Base-by-base conservation (phyloP, 164 flowering plant genomes). In the Tinospora cordifolia region DNA sequence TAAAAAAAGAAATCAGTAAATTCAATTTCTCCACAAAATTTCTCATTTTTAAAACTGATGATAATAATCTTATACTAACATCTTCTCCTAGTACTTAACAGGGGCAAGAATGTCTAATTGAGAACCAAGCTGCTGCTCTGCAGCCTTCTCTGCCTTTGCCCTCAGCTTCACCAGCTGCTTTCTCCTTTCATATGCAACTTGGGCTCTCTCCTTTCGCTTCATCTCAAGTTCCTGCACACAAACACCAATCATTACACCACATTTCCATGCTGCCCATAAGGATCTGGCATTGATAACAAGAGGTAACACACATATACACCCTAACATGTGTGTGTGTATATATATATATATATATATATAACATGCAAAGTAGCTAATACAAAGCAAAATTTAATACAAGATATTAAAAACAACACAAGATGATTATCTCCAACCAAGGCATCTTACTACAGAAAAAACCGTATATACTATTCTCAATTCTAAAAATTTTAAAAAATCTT, bases 131-230 rank as follows among this genome's bases (percentile, higher is more conserved):
- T 69, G 26, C 47, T 57, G 47, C 63, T 69, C 71, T 19, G 66
- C 66, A 12, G 49, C 25, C 69, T 71, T 71, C 69, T 71, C 74
- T 22, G 74, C 74, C 62, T 51, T 64, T 14, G 57, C 17, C 59
- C 74, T 71, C 68, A 71, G 67, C 63, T 71, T 71, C n/a, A 44
- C 66, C 40, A 71, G 39, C 46, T 71, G 74, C 74, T 71, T 71
- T 63, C 26, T 65, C 49, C 63, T 65, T 22, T 71, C 74, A 39
- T 71, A 71, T 4, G 49, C 63, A 22, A 65, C 63, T 24, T 64
- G 36, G 24, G 74, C 62, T 47, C 74, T 64, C 14, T 65, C 68
- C 62, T 71, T 71, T 39, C 74, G 49, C 69, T 71, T 71, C 47
- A 49, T 24, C 62, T 71, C 74, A 47, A 71, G 74, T 14, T 71